Evolutionary conservation across 371 early-diverging fungal species (phyloP), one percentile per base, ranked within the genome.

Genomic region (Zopfochytrium polystomum): DNA sequence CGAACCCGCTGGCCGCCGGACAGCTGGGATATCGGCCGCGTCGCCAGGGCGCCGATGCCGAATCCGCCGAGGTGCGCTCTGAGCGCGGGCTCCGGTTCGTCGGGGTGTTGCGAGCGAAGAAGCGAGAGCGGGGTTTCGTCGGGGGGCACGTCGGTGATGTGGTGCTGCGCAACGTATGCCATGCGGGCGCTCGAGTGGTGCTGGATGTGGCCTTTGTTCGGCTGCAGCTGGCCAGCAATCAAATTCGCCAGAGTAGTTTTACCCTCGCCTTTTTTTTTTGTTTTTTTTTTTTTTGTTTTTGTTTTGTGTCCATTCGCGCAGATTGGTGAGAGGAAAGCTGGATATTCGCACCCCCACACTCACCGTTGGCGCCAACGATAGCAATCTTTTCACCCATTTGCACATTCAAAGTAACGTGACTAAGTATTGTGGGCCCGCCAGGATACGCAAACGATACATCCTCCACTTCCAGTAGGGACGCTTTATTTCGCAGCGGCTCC

Each of bases 161-260:
- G 73, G 71, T 90, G 83, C 64, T 95, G 96, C 9, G 89, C 75
- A 71, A 91, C 89, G 66, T 90, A 89, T 5, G 87, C 91, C 22
- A 87, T 65, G 56, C 81, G 79, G 38, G 81, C 57, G n/a, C 80
- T 58, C 3, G 84, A 66, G 67, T 87, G 82, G 3, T 73, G 77
- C 49, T 81, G 75, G 2, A 90, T 68, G 18, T 75, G 70, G 11
- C 89, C 90, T 0, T 63, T 65, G 0, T 80, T 77, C 0, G 88
- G 89, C 0, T 62, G 42, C 0, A 75, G 67, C 15, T 85, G 78
- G 2, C 86, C 87, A 0, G 80, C 69, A 25, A 95, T 55, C 50
- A 91, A 55, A n/a, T 88, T 81, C 65, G 91, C 72, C 31, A 93
- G 68, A 0, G 94, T 93, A 18, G 90, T 79, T 67, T 95, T 95